Conservation (phyloP, 768 basidiomycete genomes). For the Phlebiopsis gigantea region DNA sequence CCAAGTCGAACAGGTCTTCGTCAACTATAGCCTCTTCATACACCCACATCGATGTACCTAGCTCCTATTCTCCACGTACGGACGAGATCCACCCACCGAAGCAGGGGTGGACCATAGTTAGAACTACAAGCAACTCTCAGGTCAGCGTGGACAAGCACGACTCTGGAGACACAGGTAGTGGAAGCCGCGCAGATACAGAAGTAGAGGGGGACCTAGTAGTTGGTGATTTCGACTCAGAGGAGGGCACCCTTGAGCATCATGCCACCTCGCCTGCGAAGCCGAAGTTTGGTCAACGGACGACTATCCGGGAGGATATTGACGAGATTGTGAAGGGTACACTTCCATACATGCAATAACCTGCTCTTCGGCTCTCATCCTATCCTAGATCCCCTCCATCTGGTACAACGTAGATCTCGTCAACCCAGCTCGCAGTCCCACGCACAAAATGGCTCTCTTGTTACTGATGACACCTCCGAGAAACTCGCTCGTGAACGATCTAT, state of each 20-base stretch:
- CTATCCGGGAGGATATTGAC: conserved; percentile 59
- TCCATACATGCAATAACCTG: conserved; percentile 13
- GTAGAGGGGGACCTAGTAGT: conserved; percentile 74
- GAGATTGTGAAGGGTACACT: conserved; percentile 72
- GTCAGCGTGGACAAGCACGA: conserved; percentile 21
- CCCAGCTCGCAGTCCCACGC: background rate
- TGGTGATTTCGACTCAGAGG: conserved; percentile 66
- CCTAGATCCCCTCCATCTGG: conserved; percentile 56
- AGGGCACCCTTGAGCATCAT: conserved; percentile 23
- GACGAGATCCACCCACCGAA: conserved; percentile 38
- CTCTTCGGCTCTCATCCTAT: conserved; percentile 22
- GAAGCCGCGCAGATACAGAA: conserved; percentile 32
- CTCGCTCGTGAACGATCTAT: conserved; percentile 72
- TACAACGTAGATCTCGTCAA: conserved; percentile 34
- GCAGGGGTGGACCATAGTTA: conserved; percentile 77
- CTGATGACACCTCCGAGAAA: conserved; percentile 35
- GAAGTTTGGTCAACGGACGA: conserved; percentile 39
- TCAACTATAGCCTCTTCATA: conserved; percentile 75
- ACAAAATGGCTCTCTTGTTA: background rate
- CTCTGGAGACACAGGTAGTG: conserved; percentile 6
- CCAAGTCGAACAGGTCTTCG: conserved; percentile 45
- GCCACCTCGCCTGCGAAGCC: conserved; percentile 29
- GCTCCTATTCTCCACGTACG: conserved; percentile 63
- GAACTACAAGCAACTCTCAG: conserved; percentile 32
- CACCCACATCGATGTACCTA: conserved; percentile 71